Percentiles rank a stretch among this genome's conserved stretches.
These are phyloP conservation scores for Phytophthora europaea DNA, from an alignment of 352 stramenopile genomes.

Conservation along the genomic window DNA sequence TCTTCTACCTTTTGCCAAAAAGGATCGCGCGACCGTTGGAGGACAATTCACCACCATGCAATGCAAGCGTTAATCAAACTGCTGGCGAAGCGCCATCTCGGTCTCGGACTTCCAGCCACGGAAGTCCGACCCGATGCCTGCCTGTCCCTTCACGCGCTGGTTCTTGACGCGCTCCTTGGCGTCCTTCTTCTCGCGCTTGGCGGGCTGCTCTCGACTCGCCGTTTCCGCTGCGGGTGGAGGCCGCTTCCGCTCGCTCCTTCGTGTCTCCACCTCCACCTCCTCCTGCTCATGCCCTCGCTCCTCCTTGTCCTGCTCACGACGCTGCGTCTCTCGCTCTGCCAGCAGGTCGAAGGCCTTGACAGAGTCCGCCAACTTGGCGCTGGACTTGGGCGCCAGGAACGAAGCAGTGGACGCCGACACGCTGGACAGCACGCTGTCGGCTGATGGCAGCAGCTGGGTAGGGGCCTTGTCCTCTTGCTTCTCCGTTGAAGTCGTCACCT, in stretches of 20 bases:
- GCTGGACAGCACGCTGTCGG: constrained; percentile 53
- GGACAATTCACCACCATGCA: too few species aligned
- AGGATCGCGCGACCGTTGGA: too few species aligned
- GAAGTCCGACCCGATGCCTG: constrained; percentile 84
- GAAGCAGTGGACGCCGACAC: constrained; percentile 46
- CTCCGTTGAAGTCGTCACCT: not conserved
- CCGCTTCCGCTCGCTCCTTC: constrained; percentile 27
- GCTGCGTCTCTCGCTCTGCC: constrained; percentile 33
- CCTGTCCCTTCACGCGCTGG: constrained; percentile 76
- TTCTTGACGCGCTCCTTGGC: constrained; percentile 82
- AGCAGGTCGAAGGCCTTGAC: constrained; percentile 48
- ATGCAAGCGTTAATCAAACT: constrained; percentile 64
- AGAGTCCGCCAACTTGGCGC: constrained; percentile 9
- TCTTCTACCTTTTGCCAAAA: too few species aligned
- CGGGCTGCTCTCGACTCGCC: not conserved
- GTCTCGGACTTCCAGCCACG: constrained; percentile 80
- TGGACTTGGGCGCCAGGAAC: constrained; percentile 46
- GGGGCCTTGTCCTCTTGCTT: not conserved
- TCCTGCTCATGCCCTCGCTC: not conserved
- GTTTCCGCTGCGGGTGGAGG: not conserved
- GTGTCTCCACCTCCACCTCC: not conserved
- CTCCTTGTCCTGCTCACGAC: constrained; percentile 21
- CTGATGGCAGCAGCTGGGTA: constrained; percentile 45
- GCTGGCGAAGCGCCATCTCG: constrained; percentile 83
- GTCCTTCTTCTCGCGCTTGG: constrained; percentile 51